Evolutionary conservation across 139 green algal genomes (phyloP), one percentile per base, ranked within the genome.

Genomic region (Pseudopediastrum boryanum): DNA sequence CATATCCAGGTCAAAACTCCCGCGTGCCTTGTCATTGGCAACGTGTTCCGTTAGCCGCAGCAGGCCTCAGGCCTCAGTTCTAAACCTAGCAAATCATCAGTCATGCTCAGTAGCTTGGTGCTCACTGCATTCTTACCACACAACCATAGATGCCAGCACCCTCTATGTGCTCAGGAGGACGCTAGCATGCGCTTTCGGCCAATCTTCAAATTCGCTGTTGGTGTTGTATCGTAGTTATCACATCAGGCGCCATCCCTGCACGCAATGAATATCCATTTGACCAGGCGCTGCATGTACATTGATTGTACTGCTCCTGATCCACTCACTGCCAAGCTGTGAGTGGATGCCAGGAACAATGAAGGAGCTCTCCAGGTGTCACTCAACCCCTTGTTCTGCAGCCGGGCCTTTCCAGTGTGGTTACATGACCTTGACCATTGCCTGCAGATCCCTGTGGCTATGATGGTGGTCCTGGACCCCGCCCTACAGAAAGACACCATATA

Each of bases 391-490:
- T n/a, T n/a, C 12, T n/a, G 7, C 12, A 23, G 13, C 54, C 9
- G 13, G 25, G 29, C 9, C 43, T n/a, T 42, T 5, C 19, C 21
- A 33, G 23, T n/a, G 19, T 68, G 13, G 59, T n/a, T 16, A 13
- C n/a, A n/a, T 16, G 21, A 13, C n/a, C 59, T 48, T 23, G n/a
- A 23, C 16, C 46, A 16, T n/a, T 29, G 13, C 42, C 8, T 59
- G 19, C 80, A 86, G 84, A 71, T 89, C 10, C 84, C 84, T 1
- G 2, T 89, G 0, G 81, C 71, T 31, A 16, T 87, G 23, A 25
- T 75, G 29, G 44, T 85, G 12, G 63, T 89, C 35, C n/a, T 74
- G 10, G 77, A 87, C 68, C 21, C 77, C 2, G 19, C 25, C 0
- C 50, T 87, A 6, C 31, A 25, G 5, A 4, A 23, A 27, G 52